phyloP scores from a whole-genome alignment of 805 yeast genomes.

The Sporopachydermia quercuum region DNA sequence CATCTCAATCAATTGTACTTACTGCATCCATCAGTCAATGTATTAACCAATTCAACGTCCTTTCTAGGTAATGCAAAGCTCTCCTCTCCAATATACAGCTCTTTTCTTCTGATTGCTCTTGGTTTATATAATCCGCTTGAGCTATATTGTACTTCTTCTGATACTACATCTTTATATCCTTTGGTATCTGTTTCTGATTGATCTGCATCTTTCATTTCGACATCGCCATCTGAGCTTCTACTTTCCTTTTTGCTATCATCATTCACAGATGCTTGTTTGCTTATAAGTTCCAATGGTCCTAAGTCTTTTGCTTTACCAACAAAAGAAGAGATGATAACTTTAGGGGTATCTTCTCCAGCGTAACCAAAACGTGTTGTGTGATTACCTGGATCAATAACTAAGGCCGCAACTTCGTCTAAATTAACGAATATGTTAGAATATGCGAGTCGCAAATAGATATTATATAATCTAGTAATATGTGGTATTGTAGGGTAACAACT shows the following conservation, averaged over 20 bases:
- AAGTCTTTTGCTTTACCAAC: constrained; percentile 30
- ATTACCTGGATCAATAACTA: constrained; percentile 87
- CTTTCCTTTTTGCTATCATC: neutral
- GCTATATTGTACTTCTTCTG: neutral
- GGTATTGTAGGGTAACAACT: too few species aligned
- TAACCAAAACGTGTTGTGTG: constrained; percentile 71
- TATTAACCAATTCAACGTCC: constrained; percentile 9
- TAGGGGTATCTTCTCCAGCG: constrained; percentile 87
- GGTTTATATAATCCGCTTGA: neutral
- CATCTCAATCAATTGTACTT: too few species aligned
- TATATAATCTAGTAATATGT: too few species aligned
- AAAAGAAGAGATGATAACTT: constrained; percentile 55
- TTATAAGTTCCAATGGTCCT: too few species aligned
- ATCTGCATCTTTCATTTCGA: constrained; percentile 2
- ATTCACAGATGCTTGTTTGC: neutral
- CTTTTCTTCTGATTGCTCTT: neutral
- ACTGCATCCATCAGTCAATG: constrained; percentile 11
- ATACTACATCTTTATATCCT: neutral
- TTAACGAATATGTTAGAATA: too few species aligned
- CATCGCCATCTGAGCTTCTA: constrained; percentile 1
- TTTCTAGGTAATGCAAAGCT: constrained; percentile 8
- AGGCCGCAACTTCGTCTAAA: constrained; percentile 73
- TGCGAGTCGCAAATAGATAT: too few species aligned
- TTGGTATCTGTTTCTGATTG: neutral
- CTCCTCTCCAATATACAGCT: constrained; percentile 10